A percentile compares a stretch with the other conserved stretches of the same genome.
phyloP scores from a whole-genome alignment of 768 basidiomycete genomes.

The Macrolepiota fuliginosa region DNA sequence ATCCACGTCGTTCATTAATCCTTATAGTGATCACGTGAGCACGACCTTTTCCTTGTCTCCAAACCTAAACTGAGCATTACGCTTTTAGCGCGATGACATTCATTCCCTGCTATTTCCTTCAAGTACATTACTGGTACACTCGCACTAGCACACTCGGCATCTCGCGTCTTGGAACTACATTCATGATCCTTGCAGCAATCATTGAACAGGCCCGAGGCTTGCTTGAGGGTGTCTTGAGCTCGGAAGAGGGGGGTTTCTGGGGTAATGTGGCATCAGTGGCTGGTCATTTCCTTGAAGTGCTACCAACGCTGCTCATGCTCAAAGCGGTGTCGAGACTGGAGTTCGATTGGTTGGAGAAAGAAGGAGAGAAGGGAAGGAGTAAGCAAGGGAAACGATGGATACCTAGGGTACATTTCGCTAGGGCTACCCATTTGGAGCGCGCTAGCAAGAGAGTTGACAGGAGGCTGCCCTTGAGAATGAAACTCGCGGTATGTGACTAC shows the following conservation, averaged over 20 bases:
- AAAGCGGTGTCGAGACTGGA: conserved; percentile 23
- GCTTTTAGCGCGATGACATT: conserved; percentile 14
- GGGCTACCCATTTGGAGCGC: conserved; percentile 28
- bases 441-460: conserved; percentile 23
- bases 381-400: conserved; percentile 12
- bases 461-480: background rate
- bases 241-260: background rate
- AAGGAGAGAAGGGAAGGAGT: background rate
- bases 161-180: conserved; percentile 23
- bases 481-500: conserved; percentile 2
- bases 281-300: background rate
- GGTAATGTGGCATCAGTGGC: background rate
- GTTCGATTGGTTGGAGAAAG: conserved; percentile 15
- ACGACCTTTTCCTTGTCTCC: no score
- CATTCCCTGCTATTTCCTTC: conserved; percentile 12
- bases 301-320: conserved; percentile 20
- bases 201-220: background rate
- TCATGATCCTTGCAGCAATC: conserved; percentile 15
- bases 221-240: background rate
- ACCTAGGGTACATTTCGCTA: conserved; percentile 19
- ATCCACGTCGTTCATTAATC: conserved; percentile 23
- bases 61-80: background rate
- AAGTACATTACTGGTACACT: conserved; percentile 32
- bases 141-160: conserved; percentile 30
- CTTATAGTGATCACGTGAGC: conserved; percentile 17